Percentiles rank a stretch among this genome's conserved stretches.
phyloP scores from a whole-genome alignment of 306 rosid species.

The Fragaria ananassa region DNA sequence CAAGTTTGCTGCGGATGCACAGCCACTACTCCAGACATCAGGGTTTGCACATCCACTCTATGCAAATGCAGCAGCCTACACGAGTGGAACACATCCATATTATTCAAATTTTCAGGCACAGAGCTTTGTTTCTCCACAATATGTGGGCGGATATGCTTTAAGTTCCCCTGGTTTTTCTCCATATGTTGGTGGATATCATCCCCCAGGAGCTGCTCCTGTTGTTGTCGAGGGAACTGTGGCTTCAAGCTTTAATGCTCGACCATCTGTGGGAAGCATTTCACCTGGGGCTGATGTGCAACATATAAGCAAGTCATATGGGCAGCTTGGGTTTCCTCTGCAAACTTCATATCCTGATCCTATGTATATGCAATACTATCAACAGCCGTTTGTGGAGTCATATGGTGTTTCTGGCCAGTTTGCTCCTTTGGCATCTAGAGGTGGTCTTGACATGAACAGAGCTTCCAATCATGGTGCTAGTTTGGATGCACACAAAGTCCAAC shows the following conservation, averaged over 20 bases:
- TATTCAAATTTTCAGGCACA: slow-evolving; percentile 43
- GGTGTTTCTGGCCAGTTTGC: slow-evolving; percentile 39
- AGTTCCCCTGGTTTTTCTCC: slow-evolving; percentile 37
- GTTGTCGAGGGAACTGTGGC: slow-evolving; percentile 42
- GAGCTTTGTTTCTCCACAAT: slow-evolving; percentile 36
- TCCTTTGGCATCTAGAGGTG: slow-evolving; percentile 34
- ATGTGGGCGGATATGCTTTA: slow-evolving; percentile 45
- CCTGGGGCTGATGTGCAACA: slow-evolving; percentile 37
- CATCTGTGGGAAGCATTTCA: slow-evolving; percentile 37
- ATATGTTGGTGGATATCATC: slow-evolving; percentile 46
- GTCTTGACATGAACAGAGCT: slow-evolving; percentile 28
- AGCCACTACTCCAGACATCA: slow-evolving; percentile 54
- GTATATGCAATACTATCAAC: slow-evolving; percentile 45
- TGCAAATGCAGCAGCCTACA: slow-evolving; percentile 51
- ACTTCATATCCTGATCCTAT: slow-evolving; percentile 47
- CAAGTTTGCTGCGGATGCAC: slow-evolving; percentile 46
- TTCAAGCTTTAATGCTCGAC: slow-evolving; percentile 40
- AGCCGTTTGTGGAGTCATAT: slow-evolving; percentile 34
- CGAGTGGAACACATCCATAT: slow-evolving; percentile 47
- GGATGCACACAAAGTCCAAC: slow-evolving; percentile 33
- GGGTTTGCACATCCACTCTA: slow-evolving; percentile 58
- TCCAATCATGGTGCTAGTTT: slow-evolving; percentile 31
- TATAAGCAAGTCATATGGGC: slow-evolving; percentile 47
- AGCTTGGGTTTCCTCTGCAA: slow-evolving; percentile 42
- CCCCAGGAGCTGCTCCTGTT: slow-evolving; percentile 42